Conservation (phyloP, 2,329 filamentous ascomycete species). For the Colletotrichum filicis region DNA sequence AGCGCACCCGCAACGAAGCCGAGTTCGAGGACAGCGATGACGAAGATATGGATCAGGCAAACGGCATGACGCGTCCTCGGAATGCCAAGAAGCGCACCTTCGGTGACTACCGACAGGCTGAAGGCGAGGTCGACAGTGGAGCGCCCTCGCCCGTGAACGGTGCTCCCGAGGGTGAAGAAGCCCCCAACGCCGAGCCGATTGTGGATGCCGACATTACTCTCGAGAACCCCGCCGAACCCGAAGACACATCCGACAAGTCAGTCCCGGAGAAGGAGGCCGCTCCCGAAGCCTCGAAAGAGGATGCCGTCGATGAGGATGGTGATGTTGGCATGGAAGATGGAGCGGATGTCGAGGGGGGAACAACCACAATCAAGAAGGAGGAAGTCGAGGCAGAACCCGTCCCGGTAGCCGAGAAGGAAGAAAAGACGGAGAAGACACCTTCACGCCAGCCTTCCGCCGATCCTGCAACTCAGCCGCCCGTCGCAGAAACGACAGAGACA, state of each 20-base stretch:
- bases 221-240: conserved; percentile 47
- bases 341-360: conserved; percentile 42
- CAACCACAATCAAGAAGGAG: conserved; percentile 52
- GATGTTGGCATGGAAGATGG: conserved; percentile 63
- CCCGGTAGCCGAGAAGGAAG: conserved; percentile 40
- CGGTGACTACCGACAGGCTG: conserved; percentile 60
- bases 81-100: conserved; percentile 63
- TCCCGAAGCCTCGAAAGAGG: conserved; percentile 36
- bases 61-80: conserved; percentile 71
- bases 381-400: conserved; percentile 48
- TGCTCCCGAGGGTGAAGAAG: conserved; percentile 45
- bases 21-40: conserved; percentile 92
- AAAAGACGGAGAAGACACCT: conserved; percentile 38
- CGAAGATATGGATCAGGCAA: conserved; percentile 79
- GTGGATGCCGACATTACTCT: conserved; percentile 38
- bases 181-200: conserved; percentile 39
- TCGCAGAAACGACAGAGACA: conserved; percentile 37
- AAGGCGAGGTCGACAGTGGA: conserved; percentile 50
- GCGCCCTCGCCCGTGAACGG: conserved; percentile 51
- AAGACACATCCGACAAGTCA: conserved; percentile 19
- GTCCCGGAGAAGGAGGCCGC: conserved; percentile 26
- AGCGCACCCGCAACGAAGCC: conserved; percentile 78
- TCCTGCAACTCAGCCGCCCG: conserved; percentile 20
- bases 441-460: conserved; percentile 18
- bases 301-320: conserved; percentile 57